Conservation (phyloP, 2,329 filamentous ascomycete species). For the Ilyonectria sp. region DNA sequence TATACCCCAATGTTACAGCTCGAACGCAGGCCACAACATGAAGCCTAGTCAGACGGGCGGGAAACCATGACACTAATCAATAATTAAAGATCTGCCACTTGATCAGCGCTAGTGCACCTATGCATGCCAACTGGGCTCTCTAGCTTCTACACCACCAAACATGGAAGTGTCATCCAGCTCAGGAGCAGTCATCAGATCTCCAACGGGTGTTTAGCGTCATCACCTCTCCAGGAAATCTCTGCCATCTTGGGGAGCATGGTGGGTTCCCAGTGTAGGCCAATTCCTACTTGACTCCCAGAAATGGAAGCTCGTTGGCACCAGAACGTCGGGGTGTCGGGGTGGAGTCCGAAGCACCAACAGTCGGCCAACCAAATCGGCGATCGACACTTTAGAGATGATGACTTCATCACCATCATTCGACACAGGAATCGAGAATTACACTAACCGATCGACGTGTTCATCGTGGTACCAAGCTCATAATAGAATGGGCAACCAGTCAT, state of each 20-base stretch:
- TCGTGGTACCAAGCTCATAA: slow-evolving; percentile 18
- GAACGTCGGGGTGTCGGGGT: neutral
- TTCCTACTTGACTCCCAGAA: neutral
- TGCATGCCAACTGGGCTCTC: neutral
- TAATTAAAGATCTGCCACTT: neutral
- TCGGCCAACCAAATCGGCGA: neutral
- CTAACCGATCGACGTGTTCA: slow-evolving; percentile 39
- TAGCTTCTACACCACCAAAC: neutral
- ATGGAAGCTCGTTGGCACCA: neutral
- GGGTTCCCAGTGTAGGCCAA: slow-evolving; percentile 2
- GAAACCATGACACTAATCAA: neutral
- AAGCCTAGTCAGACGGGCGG: neutral
- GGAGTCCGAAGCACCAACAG: neutral
- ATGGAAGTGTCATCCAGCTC: neutral
- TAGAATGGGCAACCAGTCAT: slow-evolving; percentile 12
- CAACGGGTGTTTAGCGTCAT: neutral
- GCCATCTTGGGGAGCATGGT: neutral
- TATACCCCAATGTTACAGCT: neutral
- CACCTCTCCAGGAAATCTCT: neutral
- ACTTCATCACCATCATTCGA: slow-evolving; percentile 43
- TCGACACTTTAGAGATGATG: slow-evolving; percentile 30
- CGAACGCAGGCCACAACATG: neutral
- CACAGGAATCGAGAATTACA: slow-evolving; percentile 40
- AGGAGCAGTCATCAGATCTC: neutral
- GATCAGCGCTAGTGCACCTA: neutral